Base-by-base conservation (phyloP, 108 stramenopile species). In the Seminavis robusta region DNA sequence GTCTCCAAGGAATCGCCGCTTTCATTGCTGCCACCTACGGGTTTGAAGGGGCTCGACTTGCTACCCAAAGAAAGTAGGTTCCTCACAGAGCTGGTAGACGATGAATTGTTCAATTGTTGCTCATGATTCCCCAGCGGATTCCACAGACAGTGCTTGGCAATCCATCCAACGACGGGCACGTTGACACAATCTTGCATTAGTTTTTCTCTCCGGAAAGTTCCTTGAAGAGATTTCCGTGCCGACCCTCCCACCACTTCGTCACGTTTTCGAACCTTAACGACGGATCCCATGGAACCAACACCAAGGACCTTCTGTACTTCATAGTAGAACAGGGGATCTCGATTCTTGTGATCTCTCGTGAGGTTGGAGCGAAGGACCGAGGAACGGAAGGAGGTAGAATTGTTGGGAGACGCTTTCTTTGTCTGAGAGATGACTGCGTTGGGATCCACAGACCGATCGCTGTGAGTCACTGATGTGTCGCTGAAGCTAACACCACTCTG, bases 201-300 rank as follows among this genome's bases (percentile, higher is more conserved):
- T 19, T 67, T 65, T 43, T 73, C 54, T 9, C 53, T 52, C 0
- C 52, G 63, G 32, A 57, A n/a, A 56, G 33, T n/a, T 39, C 64
- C 17, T 47, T 48, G 0, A 13, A 59, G 34, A 56, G 21, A 13
- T 21, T 15, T 28, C 45, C 77, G 63, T 10, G 83, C 83, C 4
- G 68, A 71, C 27, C 83, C 83, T 20, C 83, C 83, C 0, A 79
- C 36, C 1, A 47, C 65, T 1, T 65, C 30, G 4, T 50, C 20
- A 13, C 61, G 56, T 48, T 79, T 84, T 28, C 57, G 60, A 21
- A 84, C 78, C 44, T 51, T 65, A 8, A 53, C 43, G 28, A 84
- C 83, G 6, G 56, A 66, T 3, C 83, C 83, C 78, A 84, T 79
- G 34, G 56, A 59, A 11, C 83, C 83, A 33, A 70, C 76, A 0